A percentile compares a stretch with the other conserved stretches of the same genome.
These are phyloP conservation scores for Lasiodiplodia hormozganensis DNA, from an alignment of 2,329 filamentous ascomycete species.

Conservation along the genomic window DNA sequence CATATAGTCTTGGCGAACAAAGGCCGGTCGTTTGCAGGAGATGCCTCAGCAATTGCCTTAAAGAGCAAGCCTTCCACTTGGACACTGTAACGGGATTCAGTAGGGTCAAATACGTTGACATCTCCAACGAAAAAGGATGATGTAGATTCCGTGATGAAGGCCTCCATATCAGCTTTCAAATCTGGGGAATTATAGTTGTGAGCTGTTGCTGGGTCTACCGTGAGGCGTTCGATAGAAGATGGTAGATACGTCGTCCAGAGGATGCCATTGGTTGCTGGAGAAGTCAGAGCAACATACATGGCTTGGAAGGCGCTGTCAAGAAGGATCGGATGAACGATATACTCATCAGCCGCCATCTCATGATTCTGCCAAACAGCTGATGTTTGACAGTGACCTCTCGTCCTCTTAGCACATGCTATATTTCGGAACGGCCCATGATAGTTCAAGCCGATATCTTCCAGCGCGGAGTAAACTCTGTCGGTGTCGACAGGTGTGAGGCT, in stretches of 20 bases:
- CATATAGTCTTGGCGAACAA: not conserved
- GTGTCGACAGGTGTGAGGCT: constrained; percentile 1
- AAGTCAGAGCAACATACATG: constrained; percentile 39
- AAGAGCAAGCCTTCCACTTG: not conserved
- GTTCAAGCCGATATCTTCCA: constrained; percentile 35
- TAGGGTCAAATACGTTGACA: not conserved
- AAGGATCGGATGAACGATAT: constrained; percentile 36
- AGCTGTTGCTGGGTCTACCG: constrained; percentile 33
- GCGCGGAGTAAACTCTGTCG: constrained; percentile 33
- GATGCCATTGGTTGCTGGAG: constrained; percentile 38
- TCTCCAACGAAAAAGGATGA: not conserved
- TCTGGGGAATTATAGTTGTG: not conserved
- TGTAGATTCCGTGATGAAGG: constrained; percentile 1
- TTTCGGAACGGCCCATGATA: constrained; percentile 32
- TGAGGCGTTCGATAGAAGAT: constrained; percentile 33
- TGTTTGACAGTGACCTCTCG: constrained; percentile 24
- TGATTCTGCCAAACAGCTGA: not conserved
- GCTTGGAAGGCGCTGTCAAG: constrained; percentile 44
- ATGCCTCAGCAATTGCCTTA: not conserved
- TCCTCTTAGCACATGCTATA: constrained; percentile 28
- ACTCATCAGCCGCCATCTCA: not conserved
- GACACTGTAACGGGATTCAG: not conserved
- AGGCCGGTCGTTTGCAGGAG: not conserved
- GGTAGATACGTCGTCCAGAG: constrained; percentile 38
- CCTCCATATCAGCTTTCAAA: not conserved